These are phyloP conservation scores for Strobilomyces confusus DNA, from an alignment of 768 basidiomycete genomes.

Conservation along the genomic window DNA sequence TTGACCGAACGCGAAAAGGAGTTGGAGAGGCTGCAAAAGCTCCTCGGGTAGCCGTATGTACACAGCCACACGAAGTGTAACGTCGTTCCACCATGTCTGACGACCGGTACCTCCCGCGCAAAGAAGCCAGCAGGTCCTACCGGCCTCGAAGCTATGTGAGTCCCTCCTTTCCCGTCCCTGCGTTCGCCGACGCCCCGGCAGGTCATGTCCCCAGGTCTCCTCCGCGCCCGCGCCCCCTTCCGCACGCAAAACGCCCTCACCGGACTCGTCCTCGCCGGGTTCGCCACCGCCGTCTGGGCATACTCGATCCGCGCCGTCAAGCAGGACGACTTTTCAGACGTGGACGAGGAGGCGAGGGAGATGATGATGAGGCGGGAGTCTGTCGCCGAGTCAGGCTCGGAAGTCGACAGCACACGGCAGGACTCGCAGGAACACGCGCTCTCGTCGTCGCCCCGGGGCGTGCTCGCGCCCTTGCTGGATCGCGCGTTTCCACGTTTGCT, in stretches of 20 bases:
- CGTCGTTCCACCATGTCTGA: slow-evolving; percentile 24
- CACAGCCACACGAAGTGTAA: slow-evolving; percentile 14
- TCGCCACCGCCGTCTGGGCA: slow-evolving; percentile 79
- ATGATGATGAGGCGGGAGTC: slow-evolving; percentile 31
- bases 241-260: slow-evolving; percentile 74
- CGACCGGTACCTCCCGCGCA: slow-evolving; percentile 33
- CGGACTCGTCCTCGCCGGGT: slow-evolving; percentile 65
- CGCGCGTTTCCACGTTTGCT: slow-evolving; percentile 46
- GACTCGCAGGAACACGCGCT: no score
- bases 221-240: slow-evolving; percentile 85
- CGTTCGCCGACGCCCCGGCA: neutral
- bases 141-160: slow-evolving; percentile 38
- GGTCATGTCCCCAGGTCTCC: slow-evolving; percentile 84
- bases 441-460: slow-evolving; percentile 31
- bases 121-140: slow-evolving; percentile 34
- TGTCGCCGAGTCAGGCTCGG: no score
- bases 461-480: slow-evolving; percentile 43
- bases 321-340: slow-evolving; percentile 88
- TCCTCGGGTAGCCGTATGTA: slow-evolving; percentile 9
- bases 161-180: neutral
- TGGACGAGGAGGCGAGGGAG: slow-evolving; percentile 71
- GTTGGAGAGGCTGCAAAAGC: slow-evolving; percentile 62
- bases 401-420: no score
- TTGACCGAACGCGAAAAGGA: slow-evolving; percentile 84
- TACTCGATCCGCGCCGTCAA: slow-evolving; percentile 94